These are phyloP conservation scores for Cynara cardunculus DNA, from an alignment of 129 eudicot genomes.

Conservation along the genomic window DNA sequence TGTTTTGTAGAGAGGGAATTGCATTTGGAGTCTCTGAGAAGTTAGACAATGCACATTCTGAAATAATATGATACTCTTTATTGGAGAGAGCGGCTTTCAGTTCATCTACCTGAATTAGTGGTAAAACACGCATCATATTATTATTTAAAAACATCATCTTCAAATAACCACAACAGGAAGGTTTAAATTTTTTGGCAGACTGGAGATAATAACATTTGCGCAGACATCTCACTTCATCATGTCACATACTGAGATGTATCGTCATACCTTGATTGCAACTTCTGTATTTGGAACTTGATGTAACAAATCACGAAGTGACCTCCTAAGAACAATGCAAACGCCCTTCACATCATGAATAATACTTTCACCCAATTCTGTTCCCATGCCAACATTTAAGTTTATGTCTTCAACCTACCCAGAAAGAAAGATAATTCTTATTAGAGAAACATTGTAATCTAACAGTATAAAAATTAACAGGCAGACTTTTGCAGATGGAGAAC, in stretches of 20 bases:
- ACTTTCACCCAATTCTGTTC: slow-evolving; percentile 79
- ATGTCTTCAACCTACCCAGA: slow-evolving; percentile 82
- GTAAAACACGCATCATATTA: slow-evolving; percentile 6
- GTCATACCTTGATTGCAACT: slow-evolving; percentile 65
- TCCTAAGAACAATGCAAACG: slow-evolving; percentile 59
- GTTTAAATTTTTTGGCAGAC: not conserved
- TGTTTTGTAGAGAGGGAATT: slow-evolving; percentile 50
- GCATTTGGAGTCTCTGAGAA: slow-evolving; percentile 77
- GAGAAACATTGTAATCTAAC: not conserved
- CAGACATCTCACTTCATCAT: not conserved
- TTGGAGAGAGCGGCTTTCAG: slow-evolving; percentile 84
- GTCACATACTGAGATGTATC: not conserved
- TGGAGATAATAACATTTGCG: not conserved
- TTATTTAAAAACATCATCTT: not conserved
- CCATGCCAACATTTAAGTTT: slow-evolving; percentile 82
- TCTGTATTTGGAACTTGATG: slow-evolving; percentile 78
- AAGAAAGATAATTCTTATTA: not conserved
- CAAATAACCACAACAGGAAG: not conserved
- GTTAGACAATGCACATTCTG: slow-evolving; percentile 86
- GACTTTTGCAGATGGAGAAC: slow-evolving; percentile 8
- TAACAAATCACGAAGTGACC: slow-evolving; percentile 90
- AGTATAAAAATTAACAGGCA: not conserved
- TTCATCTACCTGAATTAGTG: slow-evolving; percentile 59
- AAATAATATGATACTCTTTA: slow-evolving; percentile 83
- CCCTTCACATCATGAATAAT: slow-evolving; percentile 92